Conservation (phyloP, 257 asterid species). For the Lycium ferocissimum region DNA sequence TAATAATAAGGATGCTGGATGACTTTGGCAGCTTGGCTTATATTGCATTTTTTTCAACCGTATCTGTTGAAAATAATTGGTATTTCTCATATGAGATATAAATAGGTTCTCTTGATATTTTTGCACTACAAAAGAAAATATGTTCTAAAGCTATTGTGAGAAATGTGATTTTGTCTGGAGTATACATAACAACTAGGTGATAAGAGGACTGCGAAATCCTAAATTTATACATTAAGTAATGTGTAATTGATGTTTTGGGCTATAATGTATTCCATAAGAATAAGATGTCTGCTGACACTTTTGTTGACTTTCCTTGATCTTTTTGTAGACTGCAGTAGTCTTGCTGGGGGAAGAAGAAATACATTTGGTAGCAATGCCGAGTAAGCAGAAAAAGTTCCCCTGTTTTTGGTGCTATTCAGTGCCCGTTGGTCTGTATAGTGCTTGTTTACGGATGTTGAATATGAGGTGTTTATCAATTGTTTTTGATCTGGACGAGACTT, state of each 20-base stretch:
- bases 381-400: slow-evolving; percentile 89
- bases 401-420: slow-evolving; percentile 97
- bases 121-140: not conserved
- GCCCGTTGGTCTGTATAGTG: slow-evolving; percentile 68
- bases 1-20: slow-evolving; percentile 7
- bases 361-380: slow-evolving; percentile 98
- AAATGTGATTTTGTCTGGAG: slow-evolving; percentile 17
- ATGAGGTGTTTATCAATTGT: slow-evolving; percentile 88
- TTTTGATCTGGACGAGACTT: slow-evolving; percentile 97
- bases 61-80: not conserved
- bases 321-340: slow-evolving; percentile 87
- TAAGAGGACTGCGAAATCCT: not conserved
- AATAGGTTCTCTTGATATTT: not conserved
- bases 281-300: slow-evolving; percentile 27
- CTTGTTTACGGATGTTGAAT: slow-evolving; percentile 84
- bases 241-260: slow-evolving; percentile 7
- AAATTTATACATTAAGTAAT: not conserved
- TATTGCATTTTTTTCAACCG: not conserved
- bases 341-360: slow-evolving; percentile 78
- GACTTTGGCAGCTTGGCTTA: not conserved
- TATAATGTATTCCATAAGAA: not conserved
- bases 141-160: slow-evolving; percentile 2
- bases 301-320: slow-evolving; percentile 32
- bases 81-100: slow-evolving; percentile 20
- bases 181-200: not conserved